A percentile compares a stretch with the other conserved stretches of the same genome.
These are phyloP conservation scores for Candida pseudofarinosa DNA, from an alignment of 805 yeast species.

Conservation along the genomic window DNA sequence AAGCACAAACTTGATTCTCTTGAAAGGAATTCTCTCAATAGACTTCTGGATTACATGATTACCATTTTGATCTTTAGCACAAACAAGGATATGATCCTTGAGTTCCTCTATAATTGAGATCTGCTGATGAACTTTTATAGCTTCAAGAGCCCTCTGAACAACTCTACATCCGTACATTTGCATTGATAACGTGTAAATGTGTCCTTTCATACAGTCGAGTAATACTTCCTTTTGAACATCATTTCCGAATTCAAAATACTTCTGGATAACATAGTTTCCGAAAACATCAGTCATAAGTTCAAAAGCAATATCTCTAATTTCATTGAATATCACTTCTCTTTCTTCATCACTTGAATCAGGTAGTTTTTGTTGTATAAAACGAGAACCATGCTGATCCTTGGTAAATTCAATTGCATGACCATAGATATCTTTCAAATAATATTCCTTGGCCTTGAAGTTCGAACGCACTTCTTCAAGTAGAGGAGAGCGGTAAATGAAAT, in stretches of 20 bases:
- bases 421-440: slow-evolving; percentile 65
- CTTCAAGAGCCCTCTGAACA: slow-evolving; percentile 88
- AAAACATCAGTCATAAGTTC: slow-evolving; percentile 93
- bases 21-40: slow-evolving; percentile 79
- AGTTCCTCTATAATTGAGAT: slow-evolving; percentile 67
- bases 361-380: slow-evolving; percentile 90
- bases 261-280: slow-evolving; percentile 96
- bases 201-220: slow-evolving; percentile 68
- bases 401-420: slow-evolving; percentile 90
- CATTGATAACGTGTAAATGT: slow-evolving; percentile 68
- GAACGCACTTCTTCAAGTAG: slow-evolving; percentile 80
- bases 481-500: slow-evolving; percentile 68
- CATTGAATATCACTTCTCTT: slow-evolving; percentile 78
- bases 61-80: slow-evolving; percentile 88
- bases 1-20: slow-evolving; percentile 64
- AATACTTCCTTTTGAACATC: slow-evolving; percentile 64
- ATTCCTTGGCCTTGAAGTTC: slow-evolving; percentile 54
- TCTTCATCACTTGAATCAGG: slow-evolving; percentile 61
- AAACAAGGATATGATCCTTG: slow-evolving; percentile 54
- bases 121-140: slow-evolving; percentile 60
- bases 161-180: slow-evolving; percentile 99
- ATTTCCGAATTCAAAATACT: slow-evolving; percentile 81
- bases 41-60: slow-evolving; percentile 97
- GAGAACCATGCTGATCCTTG: slow-evolving; percentile 94
- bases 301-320: slow-evolving; percentile 67